Evolutionary conservation across 1,284 basidiomycete species (phyloP), one percentile per base, ranked within the genome.

Genomic region (Cutaneotrichosporon sp.): DNA sequence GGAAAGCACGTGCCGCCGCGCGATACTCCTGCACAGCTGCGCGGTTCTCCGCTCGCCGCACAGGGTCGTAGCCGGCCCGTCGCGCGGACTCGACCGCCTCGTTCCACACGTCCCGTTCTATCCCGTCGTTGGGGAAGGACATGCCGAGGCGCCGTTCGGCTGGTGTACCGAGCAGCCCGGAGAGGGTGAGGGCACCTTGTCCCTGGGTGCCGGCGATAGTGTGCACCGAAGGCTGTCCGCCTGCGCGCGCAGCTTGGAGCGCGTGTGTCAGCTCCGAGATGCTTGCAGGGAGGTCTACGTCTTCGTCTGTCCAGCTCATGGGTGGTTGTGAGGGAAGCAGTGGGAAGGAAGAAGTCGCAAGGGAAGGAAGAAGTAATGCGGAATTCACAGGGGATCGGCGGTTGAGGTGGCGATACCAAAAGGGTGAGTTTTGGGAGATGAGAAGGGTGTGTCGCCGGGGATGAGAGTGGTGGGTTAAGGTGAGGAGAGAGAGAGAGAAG

Each of bases 281-380:
- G 32, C 62, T 47, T 8, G 61, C 52, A 21, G 60, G 62, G 11
- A 63, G 21, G 49, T 68, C 67, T 30, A 64, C 60, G 47, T 66
- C 67, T 4, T 62, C 61, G 9, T 57, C 47, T 3, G 50, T 22
- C 61, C 62, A 66, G 22, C 42, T 34, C 55, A 56, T 56, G 38
- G 34, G 34, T 55, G 9, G 53, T 4, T 32, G 53, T 34, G 9
- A 21, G 18, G 32, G 21, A 22, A 26, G 55, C 32, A 34, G 26
- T 32, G 32, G 53, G 5, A 22, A 13, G 21, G 26, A 22, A 32
- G 32, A 22, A 22, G 34, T 36, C 32, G 53, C 51, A 31, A 53
- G 26, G 34, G 34, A 36, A 36, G 34, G 49, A 51, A 51, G 49
- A 22, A 22, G 42, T 46, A 7, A n/a, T n/a, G 42, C 42, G 18